Conservation (phyloP, 768 basidiomycete species). For the Pleurotus eryngii region DNA sequence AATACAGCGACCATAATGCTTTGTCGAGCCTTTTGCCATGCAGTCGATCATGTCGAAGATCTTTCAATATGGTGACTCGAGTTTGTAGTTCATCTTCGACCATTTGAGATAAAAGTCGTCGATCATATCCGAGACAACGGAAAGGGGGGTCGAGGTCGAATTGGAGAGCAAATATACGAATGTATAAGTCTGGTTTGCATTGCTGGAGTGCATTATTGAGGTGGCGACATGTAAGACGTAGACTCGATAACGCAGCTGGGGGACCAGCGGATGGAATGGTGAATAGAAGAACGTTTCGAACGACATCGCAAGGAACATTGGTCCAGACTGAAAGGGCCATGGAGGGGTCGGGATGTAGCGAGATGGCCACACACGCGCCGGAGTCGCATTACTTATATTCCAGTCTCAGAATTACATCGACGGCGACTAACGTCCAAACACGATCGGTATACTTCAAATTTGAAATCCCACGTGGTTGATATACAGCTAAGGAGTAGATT, state of each 20-base stretch:
- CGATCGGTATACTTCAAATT: not conserved
- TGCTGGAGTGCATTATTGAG: constrained; percentile 22
- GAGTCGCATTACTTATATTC: constrained; percentile 1
- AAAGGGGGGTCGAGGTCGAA: constrained; percentile 46
- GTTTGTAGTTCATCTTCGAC: constrained; percentile 43
- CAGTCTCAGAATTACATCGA: not conserved
- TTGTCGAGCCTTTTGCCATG: constrained; percentile 35
- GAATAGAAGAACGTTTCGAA: constrained; percentile 32
- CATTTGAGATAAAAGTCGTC: constrained; percentile 20
- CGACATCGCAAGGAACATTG: constrained; percentile 27
- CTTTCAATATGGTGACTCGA: constrained; percentile 41
- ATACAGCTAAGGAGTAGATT: not conserved
- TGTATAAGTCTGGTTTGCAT: constrained; percentile 29
- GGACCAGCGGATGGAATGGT: constrained; percentile 29
- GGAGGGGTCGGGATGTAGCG: too few species aligned
- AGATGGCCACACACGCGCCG: not conserved
- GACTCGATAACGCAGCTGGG: constrained; percentile 26
- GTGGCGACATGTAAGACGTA: constrained; percentile 31
- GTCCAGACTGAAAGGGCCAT: constrained; percentile 14
- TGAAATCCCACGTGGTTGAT: not conserved
- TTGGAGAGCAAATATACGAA: constrained; percentile 38
- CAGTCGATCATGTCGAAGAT: constrained; percentile 36
- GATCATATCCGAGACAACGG: constrained; percentile 30
- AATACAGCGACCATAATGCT: constrained; percentile 49
- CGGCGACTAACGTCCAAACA: not conserved